A percentile compares a stretch with the other conserved stretches of the same genome.
Conservation (phyloP, 106 monocot species). For the Vanilla planifolia region DNA sequence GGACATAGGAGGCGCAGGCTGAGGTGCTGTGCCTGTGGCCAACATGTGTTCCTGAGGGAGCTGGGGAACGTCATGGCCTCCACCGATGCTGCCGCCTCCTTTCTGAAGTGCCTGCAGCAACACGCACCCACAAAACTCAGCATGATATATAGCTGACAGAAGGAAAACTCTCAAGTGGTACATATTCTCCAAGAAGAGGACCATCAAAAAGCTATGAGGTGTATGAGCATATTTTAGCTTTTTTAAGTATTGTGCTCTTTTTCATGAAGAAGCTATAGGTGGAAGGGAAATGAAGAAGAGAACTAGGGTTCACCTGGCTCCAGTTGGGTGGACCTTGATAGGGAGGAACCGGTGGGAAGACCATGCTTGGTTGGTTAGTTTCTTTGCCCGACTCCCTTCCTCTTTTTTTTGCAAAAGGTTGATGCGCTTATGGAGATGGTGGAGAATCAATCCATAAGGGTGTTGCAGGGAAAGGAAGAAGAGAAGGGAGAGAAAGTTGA, state of each 20-base stretch:
- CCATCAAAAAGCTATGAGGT: no score
- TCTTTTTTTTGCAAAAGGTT: slow-evolving; percentile 29
- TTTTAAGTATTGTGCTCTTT: slow-evolving; percentile 2
- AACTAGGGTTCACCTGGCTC: slow-evolving; percentile 45
- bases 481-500: slow-evolving; percentile 13
- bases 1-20: not conserved
- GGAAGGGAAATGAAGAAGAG: not conserved
- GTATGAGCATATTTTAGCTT: slow-evolving; percentile 1
- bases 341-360: slow-evolving; percentile 45
- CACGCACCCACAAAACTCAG: no score
- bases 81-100: slow-evolving; percentile 11
- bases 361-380: slow-evolving; percentile 35
- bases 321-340: slow-evolving; percentile 66
- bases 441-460: slow-evolving; percentile 35
- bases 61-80: slow-evolving; percentile 9
- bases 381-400: slow-evolving; percentile 3
- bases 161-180: no score
- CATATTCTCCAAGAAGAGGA: not conserved
- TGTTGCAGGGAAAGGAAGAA: slow-evolving; percentile 10
- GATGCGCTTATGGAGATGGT: slow-evolving; percentile 22
- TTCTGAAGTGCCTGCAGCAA: no score
- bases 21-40: no score
- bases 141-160: no score
- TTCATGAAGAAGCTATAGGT: slow-evolving; percentile 12
- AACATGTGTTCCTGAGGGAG: slow-evolving; percentile 9